phyloP scores from a whole-genome alignment of 2,329 filamentous ascomycete genomes.

The Neonectria faginata region DNA sequence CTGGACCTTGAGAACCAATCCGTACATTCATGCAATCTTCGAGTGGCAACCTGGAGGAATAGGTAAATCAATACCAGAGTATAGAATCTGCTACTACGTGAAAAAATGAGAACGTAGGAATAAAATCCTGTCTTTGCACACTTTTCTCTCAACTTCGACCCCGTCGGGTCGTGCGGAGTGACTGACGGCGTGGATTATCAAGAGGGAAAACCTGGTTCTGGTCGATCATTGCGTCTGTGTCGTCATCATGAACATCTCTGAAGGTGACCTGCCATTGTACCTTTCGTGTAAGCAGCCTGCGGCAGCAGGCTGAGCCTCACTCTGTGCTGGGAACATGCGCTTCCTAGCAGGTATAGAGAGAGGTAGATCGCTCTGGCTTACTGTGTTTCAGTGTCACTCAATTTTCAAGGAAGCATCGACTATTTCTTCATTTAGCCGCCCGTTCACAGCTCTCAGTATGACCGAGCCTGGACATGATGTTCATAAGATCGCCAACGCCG shows the following conservation, averaged over 20 bases:
- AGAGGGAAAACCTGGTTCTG: not conserved
- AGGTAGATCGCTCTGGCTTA: too few relatives aligned
- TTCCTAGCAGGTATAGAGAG: not conserved
- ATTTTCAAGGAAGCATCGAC: not conserved
- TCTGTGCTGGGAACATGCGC: not conserved
- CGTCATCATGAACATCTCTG: not conserved
- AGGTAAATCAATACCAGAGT: too few relatives aligned
- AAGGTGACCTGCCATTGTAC: not conserved
- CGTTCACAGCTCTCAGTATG: not conserved
- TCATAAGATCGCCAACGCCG: not conserved
- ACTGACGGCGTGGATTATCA: not conserved
- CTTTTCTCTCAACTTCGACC: too few relatives aligned
- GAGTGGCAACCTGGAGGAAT: too few relatives aligned
- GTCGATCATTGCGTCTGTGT: not conserved
- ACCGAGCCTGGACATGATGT: not conserved
- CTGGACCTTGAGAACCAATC: not conserved
- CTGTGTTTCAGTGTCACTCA: not conserved
- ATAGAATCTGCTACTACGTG: too few relatives aligned
- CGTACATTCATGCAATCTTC: too few relatives aligned
- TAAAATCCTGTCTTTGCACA: too few relatives aligned
- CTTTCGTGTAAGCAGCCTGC: not conserved
- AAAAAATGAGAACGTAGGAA: too few relatives aligned
- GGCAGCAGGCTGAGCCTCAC: not conserved
- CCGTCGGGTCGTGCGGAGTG: not conserved
- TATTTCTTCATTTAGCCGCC: constrained; percentile 13